Evolutionary conservation across 1,284 basidiomycete species (phyloP).

Genomic region (Ustanciosporium gigantosporum): DNA sequence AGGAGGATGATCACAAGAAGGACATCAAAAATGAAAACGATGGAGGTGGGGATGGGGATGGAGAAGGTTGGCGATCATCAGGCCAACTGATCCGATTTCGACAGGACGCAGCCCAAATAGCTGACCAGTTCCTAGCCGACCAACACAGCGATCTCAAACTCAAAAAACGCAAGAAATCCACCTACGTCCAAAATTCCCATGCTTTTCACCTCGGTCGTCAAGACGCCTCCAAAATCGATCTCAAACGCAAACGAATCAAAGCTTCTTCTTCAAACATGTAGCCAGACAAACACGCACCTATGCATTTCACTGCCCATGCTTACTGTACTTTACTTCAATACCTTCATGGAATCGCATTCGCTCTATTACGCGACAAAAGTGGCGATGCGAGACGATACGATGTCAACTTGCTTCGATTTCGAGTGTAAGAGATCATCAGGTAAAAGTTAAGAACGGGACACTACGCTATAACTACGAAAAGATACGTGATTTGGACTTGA

Average conservation of each 20-base stretch:
- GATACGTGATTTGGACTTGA: too few species aligned
- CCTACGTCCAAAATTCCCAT: conserved; percentile 12
- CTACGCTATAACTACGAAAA: too few species aligned
- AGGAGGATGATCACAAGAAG: conserved; percentile 6
- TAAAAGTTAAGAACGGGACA: too few species aligned
- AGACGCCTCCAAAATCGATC: conserved; percentile 41
- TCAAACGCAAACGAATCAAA: conserved; percentile 35
- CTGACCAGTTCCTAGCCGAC: conserved; percentile 31
- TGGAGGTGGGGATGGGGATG: neutral
- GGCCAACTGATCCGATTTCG: conserved; percentile 37
- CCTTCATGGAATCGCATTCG: too few species aligned
- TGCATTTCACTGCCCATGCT: too few species aligned
- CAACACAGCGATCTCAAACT: conserved; percentile 28
- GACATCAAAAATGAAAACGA: conserved; percentile 1
- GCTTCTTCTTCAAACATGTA: too few species aligned
- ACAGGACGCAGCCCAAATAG: conserved; percentile 37
- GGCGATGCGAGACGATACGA: too few species aligned
- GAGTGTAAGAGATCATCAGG: too few species aligned
- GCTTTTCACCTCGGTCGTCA: conserved; percentile 33
- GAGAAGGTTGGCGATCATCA: conserved; percentile 23
- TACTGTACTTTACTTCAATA: too few species aligned
- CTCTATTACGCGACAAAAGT: too few species aligned
- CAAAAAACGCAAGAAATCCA: conserved; percentile 17
- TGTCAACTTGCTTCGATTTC: too few species aligned
- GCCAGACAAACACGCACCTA: too few species aligned